A percentile compares a stretch with the other conserved stretches of the same genome.
phyloP scores from a whole-genome alignment of 2,329 filamentous ascomycete genomes.

The Hypomyces rosellus region DNA sequence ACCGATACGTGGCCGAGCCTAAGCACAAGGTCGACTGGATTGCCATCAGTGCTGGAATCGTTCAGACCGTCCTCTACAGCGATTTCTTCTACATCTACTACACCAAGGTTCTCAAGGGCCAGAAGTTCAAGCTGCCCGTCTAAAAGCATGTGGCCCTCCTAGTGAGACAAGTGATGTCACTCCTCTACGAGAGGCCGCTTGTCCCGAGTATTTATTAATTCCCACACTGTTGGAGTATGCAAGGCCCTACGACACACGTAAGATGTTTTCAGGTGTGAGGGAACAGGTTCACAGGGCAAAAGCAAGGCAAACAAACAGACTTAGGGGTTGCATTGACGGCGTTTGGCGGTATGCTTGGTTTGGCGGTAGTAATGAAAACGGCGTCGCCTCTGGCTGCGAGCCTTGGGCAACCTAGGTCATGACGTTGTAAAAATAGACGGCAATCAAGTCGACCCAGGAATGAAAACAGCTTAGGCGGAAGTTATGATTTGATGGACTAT shows the following conservation, averaged over 20 bases:
- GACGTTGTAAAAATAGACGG: constrained; percentile 20
- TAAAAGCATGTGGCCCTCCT: constrained; percentile 34
- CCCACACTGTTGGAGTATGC: neutral
- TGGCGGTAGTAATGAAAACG: constrained; percentile 20
- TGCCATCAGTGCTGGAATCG: constrained; percentile 77
- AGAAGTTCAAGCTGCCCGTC: constrained; percentile 81
- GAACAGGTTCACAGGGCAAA: neutral
- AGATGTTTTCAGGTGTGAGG: neutral
- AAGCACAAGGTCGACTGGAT: constrained; percentile 75
- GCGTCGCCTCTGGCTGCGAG: constrained; percentile 22
- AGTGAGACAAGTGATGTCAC: constrained; percentile 11
- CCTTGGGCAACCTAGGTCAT: constrained; percentile 16
- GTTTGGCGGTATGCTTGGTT: constrained; percentile 22
- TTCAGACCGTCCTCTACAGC: constrained; percentile 93
- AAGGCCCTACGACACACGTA: neutral
- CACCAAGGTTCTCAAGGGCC: constrained; percentile 85
- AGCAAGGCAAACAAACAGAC: neutral
- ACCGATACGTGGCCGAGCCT: constrained; percentile 71
- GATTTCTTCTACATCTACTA: constrained; percentile 99
- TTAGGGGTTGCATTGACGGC: constrained; percentile 23
- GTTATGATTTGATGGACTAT: no score
- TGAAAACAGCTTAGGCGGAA: no score
- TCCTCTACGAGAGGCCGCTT: neutral
- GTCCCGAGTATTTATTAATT: neutral
- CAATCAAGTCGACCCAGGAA: constrained; percentile 4